Base-by-base conservation (phyloP, 495 filamentous ascomycete genomes). In the Lasiosphaeriaceae sp. region DNA sequence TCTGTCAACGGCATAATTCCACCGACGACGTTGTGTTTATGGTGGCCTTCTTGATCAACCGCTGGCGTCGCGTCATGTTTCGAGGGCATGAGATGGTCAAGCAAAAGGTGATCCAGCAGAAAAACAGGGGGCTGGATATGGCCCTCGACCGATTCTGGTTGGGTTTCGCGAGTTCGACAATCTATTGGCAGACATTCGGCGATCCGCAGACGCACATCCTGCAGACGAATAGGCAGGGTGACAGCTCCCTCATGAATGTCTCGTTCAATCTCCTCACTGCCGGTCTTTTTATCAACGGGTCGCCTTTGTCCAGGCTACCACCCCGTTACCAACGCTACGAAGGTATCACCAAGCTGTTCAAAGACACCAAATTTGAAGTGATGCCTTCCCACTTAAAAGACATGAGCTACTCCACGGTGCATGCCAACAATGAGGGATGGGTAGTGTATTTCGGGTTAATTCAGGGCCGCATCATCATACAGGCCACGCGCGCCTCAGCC, bases 211-310 rank as follows among this genome's bases (percentile, higher is more conserved):
- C 47, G 12, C 45, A 51, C 9, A 3, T 21, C n/a, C 34, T 37
- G 19, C 34, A 37, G 34, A 8, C 8, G 2, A 37, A 37, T n/a
- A n/a, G n/a, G n/a, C n/a, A n/a, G n/a, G n/a, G n/a, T n/a, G n/a
- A n/a, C n/a, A n/a, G n/a, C n/a, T n/a, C n/a, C n/a, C n/a, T n/a
- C n/a, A n/a, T n/a, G n/a, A n/a, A n/a, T n/a, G 71, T 86, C 2
- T 72, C 79, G 21, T 83, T 73, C 60, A 83, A 86, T 59, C 39
- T 84, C 4, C 62, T 87, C 19, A 80, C 72, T 2, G 82, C 82
- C 0, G 67, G 76, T 31, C 71, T 88, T 2, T 75, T 87, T 21
- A 72, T 87, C 12, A 73, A 86, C 55, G 82, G 81, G 1, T 58
- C 63, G 0, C 83, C 82, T 0, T 56, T 86, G 12, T 66, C 71